phyloP scores from a whole-genome alignment of 2,329 filamentous ascomycete species.

The Raffaelea albimanens region DNA sequence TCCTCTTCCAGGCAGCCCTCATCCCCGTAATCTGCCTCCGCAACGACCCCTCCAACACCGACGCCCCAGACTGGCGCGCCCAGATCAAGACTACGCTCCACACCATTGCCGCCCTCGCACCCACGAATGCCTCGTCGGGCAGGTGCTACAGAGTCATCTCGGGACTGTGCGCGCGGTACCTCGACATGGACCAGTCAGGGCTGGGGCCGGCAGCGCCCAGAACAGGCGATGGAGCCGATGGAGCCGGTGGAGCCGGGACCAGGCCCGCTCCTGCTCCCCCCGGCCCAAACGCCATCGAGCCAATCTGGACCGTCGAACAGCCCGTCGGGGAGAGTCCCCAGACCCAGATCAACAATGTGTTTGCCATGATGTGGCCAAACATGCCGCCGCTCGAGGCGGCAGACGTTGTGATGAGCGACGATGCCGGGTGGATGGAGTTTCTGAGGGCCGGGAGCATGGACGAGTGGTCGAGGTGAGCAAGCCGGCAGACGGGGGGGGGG shows the following conservation, averaged over 20 bases:
- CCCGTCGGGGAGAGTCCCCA: slow-evolving; percentile 28
- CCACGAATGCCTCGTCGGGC: slow-evolving; percentile 28
- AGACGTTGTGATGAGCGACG: slow-evolving; percentile 27
- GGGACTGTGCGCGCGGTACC: slow-evolving; percentile 28
- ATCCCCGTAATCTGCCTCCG: slow-evolving; percentile 38
- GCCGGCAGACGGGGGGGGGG: too few relatives aligned
- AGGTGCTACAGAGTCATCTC: slow-evolving; percentile 32
- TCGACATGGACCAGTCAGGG: slow-evolving; percentile 15
- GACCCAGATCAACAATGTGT: slow-evolving; percentile 31
- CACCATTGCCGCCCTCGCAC: slow-evolving; percentile 25
- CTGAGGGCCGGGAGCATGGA: slow-evolving; percentile 7
- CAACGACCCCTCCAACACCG: slow-evolving; percentile 26
- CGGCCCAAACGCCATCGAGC: too few relatives aligned
- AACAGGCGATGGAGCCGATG: too few relatives aligned
- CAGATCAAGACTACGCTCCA: slow-evolving; percentile 29
- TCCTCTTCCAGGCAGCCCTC: slow-evolving; percentile 38
- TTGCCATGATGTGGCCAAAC: slow-evolving; percentile 37
- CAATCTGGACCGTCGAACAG: background rate
- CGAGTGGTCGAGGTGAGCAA: too few relatives aligned
- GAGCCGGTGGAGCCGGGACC: too few relatives aligned
- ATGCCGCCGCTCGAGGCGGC: slow-evolving; percentile 25
- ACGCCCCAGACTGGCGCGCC: slow-evolving; percentile 28
- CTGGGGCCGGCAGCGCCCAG: too few relatives aligned
- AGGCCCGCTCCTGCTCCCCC: too few relatives aligned
- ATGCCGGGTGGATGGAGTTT: slow-evolving; percentile 26